Conservation (phyloP, 192 early-diverging fungal genomes). For the Linnemannia zychae region DNA sequence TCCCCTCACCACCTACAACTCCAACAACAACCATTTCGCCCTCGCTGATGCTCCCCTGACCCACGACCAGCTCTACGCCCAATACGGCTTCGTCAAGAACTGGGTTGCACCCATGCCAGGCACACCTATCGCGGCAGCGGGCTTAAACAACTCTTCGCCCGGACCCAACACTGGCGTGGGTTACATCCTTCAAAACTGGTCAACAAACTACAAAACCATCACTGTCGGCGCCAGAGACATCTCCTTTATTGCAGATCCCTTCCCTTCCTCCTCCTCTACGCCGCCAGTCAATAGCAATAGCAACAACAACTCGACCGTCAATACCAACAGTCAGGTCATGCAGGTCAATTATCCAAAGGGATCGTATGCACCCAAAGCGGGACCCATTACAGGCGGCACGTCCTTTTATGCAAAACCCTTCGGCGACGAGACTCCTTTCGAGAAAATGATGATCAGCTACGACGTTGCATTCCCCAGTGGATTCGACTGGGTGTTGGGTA, state of each 20-base stretch:
- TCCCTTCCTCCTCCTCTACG: neutral
- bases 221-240: conserved; percentile 53
- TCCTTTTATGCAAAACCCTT: conserved; percentile 62
- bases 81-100: conserved; percentile 46
- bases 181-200: conserved; percentile 41
- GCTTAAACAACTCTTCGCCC: conserved; percentile 5
- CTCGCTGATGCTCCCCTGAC: conserved; percentile 25
- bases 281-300: neutral
- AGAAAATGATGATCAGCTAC: conserved; percentile 61
- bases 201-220: conserved; percentile 30
- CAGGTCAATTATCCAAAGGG: conserved; percentile 59
- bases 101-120: conserved; percentile 60
- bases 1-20: neutral
- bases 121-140: conserved; percentile 4
- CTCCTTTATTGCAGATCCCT: conserved; percentile 57
- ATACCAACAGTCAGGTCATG: conserved; percentile 27
- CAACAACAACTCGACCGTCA: conserved; percentile 4
- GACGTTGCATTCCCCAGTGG: conserved; percentile 59
- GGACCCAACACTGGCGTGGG: conserved; percentile 9
- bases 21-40: neutral
- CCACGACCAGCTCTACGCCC: conserved; percentile 34
- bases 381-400: conserved; percentile 51
- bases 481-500: conserved; percentile 60
- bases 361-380: conserved; percentile 57
- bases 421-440: conserved; percentile 45